Base-by-base conservation (phyloP, 495 filamentous ascomycete genomes). In the Annulohypoxylon nitens region DNA sequence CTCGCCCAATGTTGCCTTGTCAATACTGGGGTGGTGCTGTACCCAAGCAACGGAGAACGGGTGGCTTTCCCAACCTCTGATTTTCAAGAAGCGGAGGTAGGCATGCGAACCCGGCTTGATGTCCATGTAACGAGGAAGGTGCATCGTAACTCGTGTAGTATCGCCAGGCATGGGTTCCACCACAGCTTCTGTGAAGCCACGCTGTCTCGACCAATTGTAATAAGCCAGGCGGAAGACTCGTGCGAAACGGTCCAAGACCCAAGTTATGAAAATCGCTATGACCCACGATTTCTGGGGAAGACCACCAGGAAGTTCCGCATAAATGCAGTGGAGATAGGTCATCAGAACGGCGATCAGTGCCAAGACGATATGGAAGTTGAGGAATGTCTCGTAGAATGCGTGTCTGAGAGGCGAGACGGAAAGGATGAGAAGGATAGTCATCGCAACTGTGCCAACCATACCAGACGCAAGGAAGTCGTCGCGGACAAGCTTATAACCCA, bases 11-110 rank as follows among this genome's bases (percentile, higher is more conserved):
- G 63, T 58, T 20, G 59, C 51, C 61, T 61, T 54, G 12, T 78
- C 76, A 23, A 68, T 58, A 55, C 75, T 75, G 64, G 76, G 74
- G 16, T 73, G 68, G 67, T 88, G 83, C 60, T 87, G 79, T 76
- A 89, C 89, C 95, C 95, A 98, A 64, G 92, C 94, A 58, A 98
- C 86, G 30, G 94, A 96, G 82, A 99, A 98, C 3, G 96, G 96
- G 78, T 99, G 96, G 47, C 89, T 93, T 70, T 93, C 93, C 92
- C 92, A 97, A 70, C 87, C 86, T 47, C 88, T 92, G 68, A 97
- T 74, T 10, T 89, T 81, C 30, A 89, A 88, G 68, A 97, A 92
- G 76, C 94, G 95, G 43, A 99, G 83, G 78, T 97, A 99, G 65
- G 88, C 88, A 81, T 98, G 95, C 69, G 93, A 92, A 61, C 96